phyloP scores from a whole-genome alignment of 805 yeast species.

The Wickerhamomyces bisporus region DNA sequence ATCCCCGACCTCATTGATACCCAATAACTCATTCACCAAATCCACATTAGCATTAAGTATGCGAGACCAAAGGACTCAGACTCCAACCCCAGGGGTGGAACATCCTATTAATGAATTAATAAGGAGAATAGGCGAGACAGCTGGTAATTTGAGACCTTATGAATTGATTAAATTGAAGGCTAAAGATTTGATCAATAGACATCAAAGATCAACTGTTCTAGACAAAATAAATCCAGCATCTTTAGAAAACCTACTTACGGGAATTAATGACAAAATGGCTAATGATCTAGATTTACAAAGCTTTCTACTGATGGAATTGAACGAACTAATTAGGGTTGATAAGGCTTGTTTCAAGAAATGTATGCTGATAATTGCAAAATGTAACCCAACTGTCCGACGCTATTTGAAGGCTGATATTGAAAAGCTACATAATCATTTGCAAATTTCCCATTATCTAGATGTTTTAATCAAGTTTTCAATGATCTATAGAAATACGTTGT shows the following conservation, averaged over 20 bases:
- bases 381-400: background rate
- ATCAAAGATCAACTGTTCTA: background rate
- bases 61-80: no score
- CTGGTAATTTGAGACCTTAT: slow-evolving; percentile 7
- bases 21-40: background rate
- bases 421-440: no score
- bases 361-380: background rate
- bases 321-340: background rate
- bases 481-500: background rate
- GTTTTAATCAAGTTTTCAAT: background rate
- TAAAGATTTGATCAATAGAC: background rate
- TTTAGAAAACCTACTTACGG: background rate
- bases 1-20: background rate
- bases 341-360: background rate
- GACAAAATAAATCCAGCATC: slow-evolving; percentile 1
- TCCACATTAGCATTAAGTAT: no score
- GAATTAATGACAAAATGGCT: background rate
- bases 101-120: background rate
- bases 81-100: no score
- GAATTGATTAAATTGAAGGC: slow-evolving; percentile 5
- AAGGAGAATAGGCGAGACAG: slow-evolving; percentile 6
- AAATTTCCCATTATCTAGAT: background rate
- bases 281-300: background rate
- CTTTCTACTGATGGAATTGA: slow-evolving; percentile 1
- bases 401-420: background rate